Conservation (phyloP, 176 grass and related monocot species). For the Phragmites australis region DNA sequence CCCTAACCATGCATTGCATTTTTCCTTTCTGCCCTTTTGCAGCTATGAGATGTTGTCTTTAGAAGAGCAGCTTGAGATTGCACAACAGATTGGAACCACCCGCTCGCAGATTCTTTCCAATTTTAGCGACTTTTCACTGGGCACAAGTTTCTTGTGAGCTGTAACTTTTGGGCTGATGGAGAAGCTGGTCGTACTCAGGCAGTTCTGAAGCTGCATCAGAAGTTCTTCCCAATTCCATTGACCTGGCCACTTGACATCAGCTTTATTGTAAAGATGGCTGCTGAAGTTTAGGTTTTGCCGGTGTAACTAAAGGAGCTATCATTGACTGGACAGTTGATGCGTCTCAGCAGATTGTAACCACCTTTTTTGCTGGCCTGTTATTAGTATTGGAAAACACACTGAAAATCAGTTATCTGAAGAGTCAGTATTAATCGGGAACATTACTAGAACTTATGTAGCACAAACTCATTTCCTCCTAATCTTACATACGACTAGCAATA, state of each 20-base stretch:
- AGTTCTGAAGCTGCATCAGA: background rate
- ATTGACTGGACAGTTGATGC: background rate
- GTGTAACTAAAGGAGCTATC: background rate
- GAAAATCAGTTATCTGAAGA: background rate
- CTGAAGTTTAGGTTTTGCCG: background rate
- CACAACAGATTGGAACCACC: slow-evolving; percentile 75
- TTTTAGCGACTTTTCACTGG: slow-evolving; percentile 75
- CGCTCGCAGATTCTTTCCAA: slow-evolving; percentile 83
- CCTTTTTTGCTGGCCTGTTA: background rate
- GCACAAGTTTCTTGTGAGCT: slow-evolving; percentile 79
- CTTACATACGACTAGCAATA: too few species aligned
- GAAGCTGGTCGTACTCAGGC: background rate
- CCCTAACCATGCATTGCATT: background rate
- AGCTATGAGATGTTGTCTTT: slow-evolving; percentile 93
- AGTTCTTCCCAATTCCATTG: background rate
- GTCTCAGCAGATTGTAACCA: background rate
- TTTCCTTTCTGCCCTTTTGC: slow-evolving; percentile 15
- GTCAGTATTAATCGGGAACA: too few species aligned
- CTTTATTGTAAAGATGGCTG: background rate
- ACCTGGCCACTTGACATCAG: background rate
- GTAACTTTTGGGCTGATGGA: background rate
- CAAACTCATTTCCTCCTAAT: too few species aligned
- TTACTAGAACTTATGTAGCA: too few species aligned
- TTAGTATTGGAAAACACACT: background rate
- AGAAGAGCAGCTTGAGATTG: slow-evolving; percentile 88